Base-by-base conservation (phyloP, 1,139 yeast genomes). In the Scheffersomyces titani region DNA sequence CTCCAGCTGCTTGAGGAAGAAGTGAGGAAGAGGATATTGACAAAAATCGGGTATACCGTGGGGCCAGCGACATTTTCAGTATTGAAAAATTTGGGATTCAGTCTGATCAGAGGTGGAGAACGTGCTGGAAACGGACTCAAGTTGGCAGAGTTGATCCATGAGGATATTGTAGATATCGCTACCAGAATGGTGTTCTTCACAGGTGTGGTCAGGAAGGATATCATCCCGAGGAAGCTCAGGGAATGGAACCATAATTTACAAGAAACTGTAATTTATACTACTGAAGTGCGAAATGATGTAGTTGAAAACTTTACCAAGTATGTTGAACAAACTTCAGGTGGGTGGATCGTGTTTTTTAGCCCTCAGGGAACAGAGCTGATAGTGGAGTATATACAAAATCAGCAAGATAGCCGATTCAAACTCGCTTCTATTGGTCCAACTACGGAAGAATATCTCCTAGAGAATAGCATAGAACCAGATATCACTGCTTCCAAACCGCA, bases 361-460 rank as follows among this genome's bases (percentile, higher is more conserved):
- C 97, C 98, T 0, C 97, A 94, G 62, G 97, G 97, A 0, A 89
- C 97, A 0, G 83, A 81, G 49, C 76, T 72, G 0, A 87, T 90
- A 6, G 83, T 90, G 2, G 74, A 81, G 13, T 76, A 77, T 61
- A 62, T 88, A 50, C 72, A 69, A 50, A 56, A 62, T 3, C 55
- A 63, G 3, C 59, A 59, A 9, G 60, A 62, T 0, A 58, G 61
- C 49, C 59, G 63, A 0, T 71, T 79, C 53, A 81, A 79, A 55
- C 76, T 92, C 19, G 98, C 96, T 0, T 86, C 93, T 5, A 94
- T 94, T 59, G 99, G 99, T 0, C 98, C 98, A 1, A 93, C 98
- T 0, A 94, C 99, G 0, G 86, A 88, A 61, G 83, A 81, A 47
- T 92, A 83, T 65, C 73, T 94, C 52, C 51, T 70, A 2, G 70